These are phyloP conservation scores for Omphalotus guepiniiformis DNA, from an alignment of 768 basidiomycete genomes.

Conservation along the genomic window DNA sequence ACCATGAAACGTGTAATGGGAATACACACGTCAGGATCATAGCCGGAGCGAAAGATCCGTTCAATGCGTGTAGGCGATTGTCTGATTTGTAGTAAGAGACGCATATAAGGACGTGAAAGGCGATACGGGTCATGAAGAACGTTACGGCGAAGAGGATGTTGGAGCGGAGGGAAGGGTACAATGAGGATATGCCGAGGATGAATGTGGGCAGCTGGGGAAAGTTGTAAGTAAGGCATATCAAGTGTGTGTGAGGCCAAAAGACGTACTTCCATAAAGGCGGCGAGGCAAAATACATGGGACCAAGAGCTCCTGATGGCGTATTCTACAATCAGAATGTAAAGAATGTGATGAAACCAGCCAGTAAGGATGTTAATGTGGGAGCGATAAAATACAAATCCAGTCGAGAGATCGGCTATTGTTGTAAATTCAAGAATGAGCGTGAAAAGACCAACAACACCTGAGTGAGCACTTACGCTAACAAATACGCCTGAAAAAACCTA, in stretches of 20 bases:
- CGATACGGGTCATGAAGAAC: conserved; percentile 52
- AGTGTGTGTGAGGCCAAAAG: background rate
- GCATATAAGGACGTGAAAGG: conserved; percentile 38
- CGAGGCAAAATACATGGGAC: conserved; percentile 41
- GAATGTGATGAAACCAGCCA: conserved; percentile 51
- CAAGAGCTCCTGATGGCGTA: conserved; percentile 29
- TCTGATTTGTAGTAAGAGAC: conserved; percentile 22
- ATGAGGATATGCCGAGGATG: conserved; percentile 41
- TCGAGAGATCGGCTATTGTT: conserved; percentile 29
- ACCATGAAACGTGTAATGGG: conserved; percentile 52
- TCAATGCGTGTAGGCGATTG: conserved; percentile 18
- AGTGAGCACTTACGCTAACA: conserved; percentile 29
- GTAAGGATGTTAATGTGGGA: conserved; percentile 43
- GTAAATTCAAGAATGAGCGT: background rate
- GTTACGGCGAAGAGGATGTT: conserved; percentile 44
- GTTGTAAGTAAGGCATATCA: background rate
- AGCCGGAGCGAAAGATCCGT: conserved; percentile 35
- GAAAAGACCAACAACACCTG: conserved; percentile 13
- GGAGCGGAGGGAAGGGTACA: conserved; percentile 40
- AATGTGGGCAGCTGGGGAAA: conserved; percentile 46
- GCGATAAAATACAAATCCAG: conserved; percentile 44
- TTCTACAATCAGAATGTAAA: conserved; percentile 39
- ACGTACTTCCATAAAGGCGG: conserved; percentile 44
- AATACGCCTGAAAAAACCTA: conserved; percentile 45
- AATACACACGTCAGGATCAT: conserved; percentile 36